Evolutionary conservation across 306 rosid genomes (phyloP).

Genomic region (Prunus mira): DNA sequence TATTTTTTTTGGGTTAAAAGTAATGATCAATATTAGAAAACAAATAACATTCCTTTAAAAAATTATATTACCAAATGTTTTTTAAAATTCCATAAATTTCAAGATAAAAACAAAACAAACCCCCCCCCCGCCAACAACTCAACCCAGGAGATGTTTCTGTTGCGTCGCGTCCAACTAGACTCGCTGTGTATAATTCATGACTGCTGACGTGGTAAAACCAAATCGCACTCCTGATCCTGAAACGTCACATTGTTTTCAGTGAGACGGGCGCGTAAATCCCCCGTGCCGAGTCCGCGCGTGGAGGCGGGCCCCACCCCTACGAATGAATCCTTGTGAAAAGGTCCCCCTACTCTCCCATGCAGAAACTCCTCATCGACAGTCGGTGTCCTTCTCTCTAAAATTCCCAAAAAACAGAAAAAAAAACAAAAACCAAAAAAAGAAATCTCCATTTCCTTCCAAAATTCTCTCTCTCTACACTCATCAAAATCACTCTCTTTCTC

Average conservation of each 20-base stretch:
- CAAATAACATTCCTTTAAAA: not conserved
- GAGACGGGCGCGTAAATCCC: not conserved
- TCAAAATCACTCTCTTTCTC: not conserved
- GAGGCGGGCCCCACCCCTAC: not conserved
- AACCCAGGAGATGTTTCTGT: no score
- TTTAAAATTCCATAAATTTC: not conserved
- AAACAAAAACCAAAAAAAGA: not conserved
- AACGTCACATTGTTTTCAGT: not conserved
- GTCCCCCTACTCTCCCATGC: not conserved
- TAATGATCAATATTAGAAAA: not conserved
- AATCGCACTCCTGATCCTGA: not conserved
- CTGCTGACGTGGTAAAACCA: not conserved
- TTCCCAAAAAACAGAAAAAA: not conserved
- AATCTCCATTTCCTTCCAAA: not conserved
- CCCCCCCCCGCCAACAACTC: not conserved
- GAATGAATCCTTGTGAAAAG: not conserved
- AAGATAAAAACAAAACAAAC: not conserved
- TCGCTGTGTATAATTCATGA: not conserved
- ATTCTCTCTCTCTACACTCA: not conserved
- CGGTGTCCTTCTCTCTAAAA: not conserved
- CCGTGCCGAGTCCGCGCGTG: not conserved
- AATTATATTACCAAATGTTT: not conserved
- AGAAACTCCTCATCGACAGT: not conserved
- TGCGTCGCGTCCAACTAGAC: not conserved
- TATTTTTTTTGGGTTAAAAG: no score